Conservation (phyloP, 306 rosid species). For the Cucumis melo region DNA sequence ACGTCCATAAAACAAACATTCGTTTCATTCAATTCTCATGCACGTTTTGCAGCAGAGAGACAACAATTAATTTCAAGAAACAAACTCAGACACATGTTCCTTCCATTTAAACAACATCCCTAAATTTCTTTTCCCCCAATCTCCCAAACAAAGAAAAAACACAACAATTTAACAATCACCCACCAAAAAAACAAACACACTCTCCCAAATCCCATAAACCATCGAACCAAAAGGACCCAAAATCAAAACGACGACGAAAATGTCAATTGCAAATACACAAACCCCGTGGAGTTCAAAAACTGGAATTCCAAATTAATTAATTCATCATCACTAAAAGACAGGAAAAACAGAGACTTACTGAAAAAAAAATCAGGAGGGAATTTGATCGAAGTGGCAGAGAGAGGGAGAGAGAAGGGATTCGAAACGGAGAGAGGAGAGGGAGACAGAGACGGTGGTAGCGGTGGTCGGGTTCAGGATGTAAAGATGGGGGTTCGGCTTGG, state of each 20-base stretch:
- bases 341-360: constrained; percentile 3
- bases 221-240: neutral
- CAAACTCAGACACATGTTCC: neutral
- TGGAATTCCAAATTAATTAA: neutral
- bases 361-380: neutral
- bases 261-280: neutral
- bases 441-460: constrained; percentile 9
- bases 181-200: neutral
- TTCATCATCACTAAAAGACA: neutral
- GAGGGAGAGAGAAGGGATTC: neutral
- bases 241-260: neutral
- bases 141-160: neutral
- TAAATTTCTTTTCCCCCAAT: neutral
- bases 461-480: constrained; percentile 34
- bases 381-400: constrained; percentile 8
- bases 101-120: neutral
- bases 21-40: neutral
- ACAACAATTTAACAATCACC: neutral
- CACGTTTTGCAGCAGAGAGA: neutral
- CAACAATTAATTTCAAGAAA: neutral
- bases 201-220: neutral
- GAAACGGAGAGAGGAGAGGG: constrained; percentile 11
- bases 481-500: constrained; percentile 36
- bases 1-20: neutral
- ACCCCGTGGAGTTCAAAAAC: neutral